Evolutionary conservation across 2,329 filamentous ascomycete species (phyloP), one percentile per base, ranked within the genome.

Genomic region (Aspergillus quadrilineatus): DNA sequence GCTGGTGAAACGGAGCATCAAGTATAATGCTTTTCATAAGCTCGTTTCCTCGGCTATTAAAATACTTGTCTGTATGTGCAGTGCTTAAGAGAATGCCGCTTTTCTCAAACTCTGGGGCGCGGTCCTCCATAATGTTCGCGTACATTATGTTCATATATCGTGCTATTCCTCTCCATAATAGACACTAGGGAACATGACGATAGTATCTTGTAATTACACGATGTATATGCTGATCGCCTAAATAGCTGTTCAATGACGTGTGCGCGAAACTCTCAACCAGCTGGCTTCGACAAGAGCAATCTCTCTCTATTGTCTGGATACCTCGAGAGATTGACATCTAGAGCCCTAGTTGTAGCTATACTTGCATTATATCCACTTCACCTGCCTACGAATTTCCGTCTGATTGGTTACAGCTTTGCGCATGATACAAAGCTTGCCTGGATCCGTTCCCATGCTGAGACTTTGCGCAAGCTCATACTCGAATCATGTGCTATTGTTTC

Each of bases 381-480:
- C 76, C 1, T 64, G 69, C 0, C 70, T 81, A 4, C 68, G 69
- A 36, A 67, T 72, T 67, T 81, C 1, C 65, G 69, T 0, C 60
- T 82, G 0, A 75, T 75, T 1, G 72, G 71, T 2, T 76, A 73
- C n/a, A 69, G 72, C 6, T 78, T 82, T 48, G 69, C 69, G 3
- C 70, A 79, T 34, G 71, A 79, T n/a, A 75, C 73, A 69, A 78
- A 81, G 51, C 59, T 79, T 0, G 73, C 75, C 7, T 81, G 78
- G 77, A 72, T 82, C 4, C 53, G 74, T 0, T 70, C 69, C 0
- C 65, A 80, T 3, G 67, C 62, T 3, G 17, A 60, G 0, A 77
- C 76, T 0, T 64, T 81, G 1, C 58, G 72, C n/a, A 69, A 75
- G 44, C 59, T 81, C 1, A 70, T 75, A 5, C 65, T 81, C 0